Conservation (phyloP, 2,329 filamentous ascomycete species). For the Escovopsis weberi region DNA sequence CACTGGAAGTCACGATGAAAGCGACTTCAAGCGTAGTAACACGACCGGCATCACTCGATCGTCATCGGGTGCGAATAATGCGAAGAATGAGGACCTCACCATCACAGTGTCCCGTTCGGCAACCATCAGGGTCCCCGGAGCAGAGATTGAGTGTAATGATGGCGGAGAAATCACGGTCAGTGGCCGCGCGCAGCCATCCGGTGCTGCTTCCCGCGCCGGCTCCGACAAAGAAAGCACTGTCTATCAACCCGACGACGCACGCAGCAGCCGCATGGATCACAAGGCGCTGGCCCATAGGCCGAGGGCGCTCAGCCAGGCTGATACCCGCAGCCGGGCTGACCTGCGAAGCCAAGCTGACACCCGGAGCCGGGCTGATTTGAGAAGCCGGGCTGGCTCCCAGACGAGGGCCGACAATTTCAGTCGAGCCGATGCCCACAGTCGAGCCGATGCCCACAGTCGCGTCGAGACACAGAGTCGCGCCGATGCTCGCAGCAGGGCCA, state of each 20-base stretch:
- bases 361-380: too few relatives aligned
- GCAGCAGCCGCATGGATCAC: constrained; percentile 26
- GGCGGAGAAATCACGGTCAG: constrained; percentile 46
- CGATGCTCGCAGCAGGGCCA: not conserved
- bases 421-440: too few relatives aligned
- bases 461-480: too few relatives aligned
- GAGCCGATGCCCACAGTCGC: too few relatives aligned
- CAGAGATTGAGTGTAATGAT: constrained; percentile 43
- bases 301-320: constrained; percentile 35
- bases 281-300: constrained; percentile 27
- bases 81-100: constrained; percentile 37
- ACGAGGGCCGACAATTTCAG: constrained; percentile 5
- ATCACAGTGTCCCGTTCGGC: constrained; percentile 44
- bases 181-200: constrained; percentile 12
- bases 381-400: too few relatives aligned
- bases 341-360: too few relatives aligned
- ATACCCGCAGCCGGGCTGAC: constrained; percentile 22
- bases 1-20: constrained; percentile 47
- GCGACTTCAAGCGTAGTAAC: constrained; percentile 46
- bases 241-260: constrained; percentile 32
- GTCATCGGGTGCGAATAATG: constrained; percentile 28
- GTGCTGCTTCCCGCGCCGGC: constrained; percentile 21
- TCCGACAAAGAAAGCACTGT: constrained; percentile 38
- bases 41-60: constrained; percentile 47
- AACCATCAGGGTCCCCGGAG: constrained; percentile 39